Conservation (phyloP, 176 grass and related monocot species). For the Phoenix dactylifera region DNA sequence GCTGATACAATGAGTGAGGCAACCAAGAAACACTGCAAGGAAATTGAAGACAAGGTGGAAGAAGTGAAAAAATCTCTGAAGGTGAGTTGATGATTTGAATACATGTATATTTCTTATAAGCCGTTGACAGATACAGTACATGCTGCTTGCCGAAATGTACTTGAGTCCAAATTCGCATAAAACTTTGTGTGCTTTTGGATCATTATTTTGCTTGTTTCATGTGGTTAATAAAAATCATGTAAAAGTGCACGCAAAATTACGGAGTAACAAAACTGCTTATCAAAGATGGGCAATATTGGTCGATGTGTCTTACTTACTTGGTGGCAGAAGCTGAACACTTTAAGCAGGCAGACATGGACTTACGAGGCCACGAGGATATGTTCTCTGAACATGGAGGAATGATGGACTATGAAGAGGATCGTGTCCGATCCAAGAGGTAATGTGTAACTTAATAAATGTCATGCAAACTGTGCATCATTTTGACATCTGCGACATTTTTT, state of each 20-base stretch:
- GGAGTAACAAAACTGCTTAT: conserved; percentile 34
- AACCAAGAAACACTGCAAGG: conserved; percentile 82
- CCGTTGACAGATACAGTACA: no score
- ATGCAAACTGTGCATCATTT: not conserved
- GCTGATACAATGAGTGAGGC: conserved; percentile 81
- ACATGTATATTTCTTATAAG: not conserved
- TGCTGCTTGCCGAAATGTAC: not conserved
- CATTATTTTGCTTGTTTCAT: conserved; percentile 1
- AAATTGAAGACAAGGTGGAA: conserved; percentile 90
- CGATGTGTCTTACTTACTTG: conserved; percentile 72
- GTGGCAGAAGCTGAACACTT: conserved; percentile 93
- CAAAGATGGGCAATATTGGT: conserved; percentile 60
- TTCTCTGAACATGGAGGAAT: conserved; percentile 91
- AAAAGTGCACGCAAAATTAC: conserved; percentile 17
- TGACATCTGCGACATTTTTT: not conserved
- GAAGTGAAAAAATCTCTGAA: conserved; percentile 97
- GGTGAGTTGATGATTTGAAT: conserved; percentile 45
- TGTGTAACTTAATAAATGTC: not conserved
- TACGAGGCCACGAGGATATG: conserved; percentile 67
- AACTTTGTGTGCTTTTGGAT: not conserved
- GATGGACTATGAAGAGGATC: conserved; percentile 99
- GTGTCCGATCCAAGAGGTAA: conserved; percentile 91
- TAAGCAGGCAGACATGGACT: conserved; percentile 89
- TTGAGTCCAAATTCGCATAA: not conserved
- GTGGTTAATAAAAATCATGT: not conserved